Evolutionary conservation across 1,139 yeast species (phyloP), one percentile per base, ranked within the genome.

Genomic region (Debaryomyces sp.): DNA sequence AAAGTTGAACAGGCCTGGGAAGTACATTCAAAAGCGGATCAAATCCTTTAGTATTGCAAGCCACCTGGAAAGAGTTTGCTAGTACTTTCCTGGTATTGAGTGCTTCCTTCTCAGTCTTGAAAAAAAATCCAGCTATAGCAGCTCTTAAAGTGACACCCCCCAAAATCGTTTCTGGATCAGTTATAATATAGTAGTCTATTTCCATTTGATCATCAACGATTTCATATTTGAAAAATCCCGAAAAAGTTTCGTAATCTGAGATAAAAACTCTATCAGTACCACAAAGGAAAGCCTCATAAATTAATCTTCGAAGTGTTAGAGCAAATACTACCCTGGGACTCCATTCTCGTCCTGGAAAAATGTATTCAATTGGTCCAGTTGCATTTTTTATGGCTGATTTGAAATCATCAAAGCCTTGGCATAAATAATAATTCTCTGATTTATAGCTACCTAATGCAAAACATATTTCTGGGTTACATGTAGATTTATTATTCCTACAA

Each of bases 251-350:
- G 24, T 43, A 38, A 26, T 43, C 41, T 35, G 46, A 43, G 12
- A 43, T 43, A 32, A 43, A 43, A 32, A 43, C 35, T 18, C 46
- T 43, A 18, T 43, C 46, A 15, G 46, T 43, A 22, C 45, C 46
- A 36, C 46, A 43, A 29, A 43, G 41, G 18, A 43, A 43, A 36
- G 45, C 45, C 18, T 43, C 30, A 35, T 32, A 34, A 17, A 17
- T 17, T 17, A 17, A 17, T 17, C 18, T 17, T 17, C 17, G n/a
- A 10, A 22, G 41, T 35, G 12, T 15, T 22, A 41, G 12, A 29
- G 12, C 12, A 17, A 17, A 17, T 4, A 17, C 18, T 17, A 17
- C 18, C 18, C 18, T 17, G 18, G 18, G 18, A 17, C 18, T 17
- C 18, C 18, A 17, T 17, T 17, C 18, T 17, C 18, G 18, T 17